Conservation (phyloP, 2,329 filamentous ascomycete species). For the Cladorrhinum sp. region DNA sequence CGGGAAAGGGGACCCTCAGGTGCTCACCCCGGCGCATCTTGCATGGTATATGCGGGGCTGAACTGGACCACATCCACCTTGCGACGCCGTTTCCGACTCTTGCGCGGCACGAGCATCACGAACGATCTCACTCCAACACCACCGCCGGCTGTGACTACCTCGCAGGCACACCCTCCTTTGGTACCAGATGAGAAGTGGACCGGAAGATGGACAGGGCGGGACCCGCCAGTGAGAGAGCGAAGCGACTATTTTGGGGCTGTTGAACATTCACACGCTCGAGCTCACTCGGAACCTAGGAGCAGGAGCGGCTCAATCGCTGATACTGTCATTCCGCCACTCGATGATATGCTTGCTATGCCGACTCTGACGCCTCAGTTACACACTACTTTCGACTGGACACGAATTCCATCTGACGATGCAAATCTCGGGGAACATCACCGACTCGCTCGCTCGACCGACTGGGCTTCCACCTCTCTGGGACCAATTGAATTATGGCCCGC, state of each 20-base stretch:
- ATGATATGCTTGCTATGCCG: slow-evolving; percentile 31
- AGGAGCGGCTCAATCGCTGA: slow-evolving; percentile 24
- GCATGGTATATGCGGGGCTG: slow-evolving; percentile 60
- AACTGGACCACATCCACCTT: slow-evolving; percentile 70
- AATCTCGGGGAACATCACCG: slow-evolving; percentile 65
- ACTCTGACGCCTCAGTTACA: slow-evolving; percentile 33
- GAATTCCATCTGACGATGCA: slow-evolving; percentile 59
- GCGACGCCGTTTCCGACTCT: slow-evolving; percentile 63
- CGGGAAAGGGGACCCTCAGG: slow-evolving; percentile 45
- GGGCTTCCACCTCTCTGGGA: slow-evolving; percentile 69
- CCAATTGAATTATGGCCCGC: slow-evolving; percentile 71
- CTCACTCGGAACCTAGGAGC: slow-evolving; percentile 28
- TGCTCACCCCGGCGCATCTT: slow-evolving; percentile 51
- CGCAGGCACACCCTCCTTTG: slow-evolving; percentile 34
- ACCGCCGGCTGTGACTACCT: slow-evolving; percentile 32
- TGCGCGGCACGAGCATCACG: slow-evolving; percentile 53
- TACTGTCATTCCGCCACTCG: slow-evolving; percentile 20
- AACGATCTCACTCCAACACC: slow-evolving; percentile 40
- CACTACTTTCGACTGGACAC: slow-evolving; percentile 78
- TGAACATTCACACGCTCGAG: slow-evolving; percentile 18
- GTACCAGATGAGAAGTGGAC: slow-evolving; percentile 35
- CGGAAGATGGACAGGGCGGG: slow-evolving; percentile 36
- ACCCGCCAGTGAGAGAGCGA: slow-evolving; percentile 32
- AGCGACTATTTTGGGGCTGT: slow-evolving; percentile 41
- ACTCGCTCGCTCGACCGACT: slow-evolving; percentile 69